These are phyloP conservation scores for Taxillus chinensis DNA, from an alignment of 164 flowering plant species.

Conservation along the genomic window DNA sequence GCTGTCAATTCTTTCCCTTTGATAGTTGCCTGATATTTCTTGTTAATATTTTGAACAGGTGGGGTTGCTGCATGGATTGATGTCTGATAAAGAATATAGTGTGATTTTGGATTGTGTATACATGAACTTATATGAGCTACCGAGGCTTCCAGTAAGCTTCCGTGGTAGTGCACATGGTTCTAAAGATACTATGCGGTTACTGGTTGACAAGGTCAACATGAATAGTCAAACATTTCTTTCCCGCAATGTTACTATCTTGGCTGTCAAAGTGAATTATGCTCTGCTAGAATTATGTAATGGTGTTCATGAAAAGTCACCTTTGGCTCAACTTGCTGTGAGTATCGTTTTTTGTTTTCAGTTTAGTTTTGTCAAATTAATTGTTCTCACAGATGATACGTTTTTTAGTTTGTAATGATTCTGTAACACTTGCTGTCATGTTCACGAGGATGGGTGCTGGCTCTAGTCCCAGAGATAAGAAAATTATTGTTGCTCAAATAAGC, in stretches of 20 bases:
- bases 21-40: background rate
- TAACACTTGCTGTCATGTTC: no score
- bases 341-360: slow-evolving; percentile 4
- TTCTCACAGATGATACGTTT: no score
- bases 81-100: slow-evolving; percentile 78
- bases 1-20: no score
- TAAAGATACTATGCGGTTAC: slow-evolving; percentile 64
- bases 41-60: slow-evolving; percentile 45
- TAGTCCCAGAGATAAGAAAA: no score
- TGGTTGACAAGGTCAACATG: slow-evolving; percentile 84
- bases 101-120: slow-evolving; percentile 62
- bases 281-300: slow-evolving; percentile 79
- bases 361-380: background rate
- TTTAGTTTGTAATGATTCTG: background rate
- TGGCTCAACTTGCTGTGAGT: slow-evolving; percentile 86
- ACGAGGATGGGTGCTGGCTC: no score
- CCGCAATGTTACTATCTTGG: slow-evolving; percentile 62
- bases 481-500: no score
- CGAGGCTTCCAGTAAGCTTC: slow-evolving; percentile 84
- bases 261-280: slow-evolving; percentile 69
- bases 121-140: slow-evolving; percentile 72
- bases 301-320: slow-evolving; percentile 62
- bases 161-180: slow-evolving; percentile 51
- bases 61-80: slow-evolving; percentile 65
- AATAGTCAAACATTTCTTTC: slow-evolving; percentile 73